phyloP scores from a whole-genome alignment of 768 basidiomycete species.

The Suillus spraguei region DNA sequence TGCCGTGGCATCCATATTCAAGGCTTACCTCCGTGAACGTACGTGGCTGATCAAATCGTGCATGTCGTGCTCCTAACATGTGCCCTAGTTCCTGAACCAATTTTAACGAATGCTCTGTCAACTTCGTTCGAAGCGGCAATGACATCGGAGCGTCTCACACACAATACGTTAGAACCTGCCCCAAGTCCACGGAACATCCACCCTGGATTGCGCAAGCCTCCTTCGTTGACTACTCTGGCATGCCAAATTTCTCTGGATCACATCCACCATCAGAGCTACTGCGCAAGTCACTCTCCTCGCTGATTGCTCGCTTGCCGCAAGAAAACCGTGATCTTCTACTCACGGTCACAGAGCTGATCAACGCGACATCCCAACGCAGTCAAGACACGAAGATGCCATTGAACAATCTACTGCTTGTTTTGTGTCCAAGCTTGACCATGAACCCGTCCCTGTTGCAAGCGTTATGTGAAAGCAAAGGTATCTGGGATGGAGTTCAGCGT shows the following conservation, averaged over 20 bases:
- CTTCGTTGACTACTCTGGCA: conserved; percentile 79
- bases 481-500: conserved; percentile 52
- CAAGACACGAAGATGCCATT: conserved; percentile 91
- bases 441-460: conserved; percentile 71
- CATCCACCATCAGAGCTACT: conserved; percentile 64
- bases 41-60: conserved; percentile 38
- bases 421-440: conserved; percentile 87
- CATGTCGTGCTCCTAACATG: conserved; percentile 6
- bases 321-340: conserved; percentile 86
- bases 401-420: conserved; percentile 83
- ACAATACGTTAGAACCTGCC: conserved; percentile 26
- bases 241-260: conserved; percentile 64
- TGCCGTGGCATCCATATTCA: conserved; percentile 91
- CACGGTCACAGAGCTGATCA: conserved; percentile 81
- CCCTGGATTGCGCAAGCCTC: conserved; percentile 65
- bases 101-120: conserved; percentile 71
- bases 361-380: conserved; percentile 65
- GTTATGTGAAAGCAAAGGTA: conserved; percentile 67
- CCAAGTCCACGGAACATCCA: conserved; percentile 43
- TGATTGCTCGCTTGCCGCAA: conserved; percentile 69
- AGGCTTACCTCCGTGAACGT: conserved; percentile 92
- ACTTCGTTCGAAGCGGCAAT: conserved; percentile 83
- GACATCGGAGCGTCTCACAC: conserved; percentile 48
- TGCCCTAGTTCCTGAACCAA: conserved; percentile 77
- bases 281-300: conserved; percentile 56